Conservation (phyloP, 2,329 filamentous ascomycete genomes). For the Apiospora arundinis region DNA sequence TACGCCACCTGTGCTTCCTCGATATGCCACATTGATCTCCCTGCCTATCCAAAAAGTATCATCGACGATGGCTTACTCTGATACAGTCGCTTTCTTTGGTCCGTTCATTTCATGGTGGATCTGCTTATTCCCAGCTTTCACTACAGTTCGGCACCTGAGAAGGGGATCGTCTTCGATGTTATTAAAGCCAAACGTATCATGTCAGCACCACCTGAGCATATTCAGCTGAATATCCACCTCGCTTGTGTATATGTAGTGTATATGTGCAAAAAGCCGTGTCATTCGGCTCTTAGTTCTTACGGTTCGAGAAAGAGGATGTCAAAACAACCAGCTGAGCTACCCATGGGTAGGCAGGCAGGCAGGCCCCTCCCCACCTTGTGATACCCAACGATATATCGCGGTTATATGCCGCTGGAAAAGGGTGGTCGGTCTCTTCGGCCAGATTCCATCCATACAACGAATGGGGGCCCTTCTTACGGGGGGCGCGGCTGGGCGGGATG, state of each 20-base stretch:
- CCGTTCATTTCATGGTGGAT: neutral
- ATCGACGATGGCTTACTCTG: neutral
- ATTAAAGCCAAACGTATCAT: neutral
- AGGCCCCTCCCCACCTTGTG: neutral
- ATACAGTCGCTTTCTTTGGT: neutral
- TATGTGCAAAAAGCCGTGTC: neutral
- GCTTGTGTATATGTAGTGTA: neutral
- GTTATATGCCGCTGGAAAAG: conserved; percentile 4
- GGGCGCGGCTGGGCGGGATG: conserved; percentile 9
- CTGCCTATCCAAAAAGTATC: neutral
- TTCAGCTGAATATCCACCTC: neutral
- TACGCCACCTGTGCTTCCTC: neutral
- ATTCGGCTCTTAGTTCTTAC: neutral
- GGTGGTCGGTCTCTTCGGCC: neutral
- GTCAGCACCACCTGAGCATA: neutral
- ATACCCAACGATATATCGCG: neutral
- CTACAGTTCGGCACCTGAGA: neutral
- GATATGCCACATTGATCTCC: neutral
- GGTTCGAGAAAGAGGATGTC: neutral
- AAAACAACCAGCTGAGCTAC: neutral
- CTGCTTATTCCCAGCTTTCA: neutral
- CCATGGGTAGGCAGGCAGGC: neutral
- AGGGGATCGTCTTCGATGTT: neutral
- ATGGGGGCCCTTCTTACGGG: neutral
- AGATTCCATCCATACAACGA: neutral